Conservation (phyloP, 345 rosid species). For the Cardiospermum halicacabum region DNA sequence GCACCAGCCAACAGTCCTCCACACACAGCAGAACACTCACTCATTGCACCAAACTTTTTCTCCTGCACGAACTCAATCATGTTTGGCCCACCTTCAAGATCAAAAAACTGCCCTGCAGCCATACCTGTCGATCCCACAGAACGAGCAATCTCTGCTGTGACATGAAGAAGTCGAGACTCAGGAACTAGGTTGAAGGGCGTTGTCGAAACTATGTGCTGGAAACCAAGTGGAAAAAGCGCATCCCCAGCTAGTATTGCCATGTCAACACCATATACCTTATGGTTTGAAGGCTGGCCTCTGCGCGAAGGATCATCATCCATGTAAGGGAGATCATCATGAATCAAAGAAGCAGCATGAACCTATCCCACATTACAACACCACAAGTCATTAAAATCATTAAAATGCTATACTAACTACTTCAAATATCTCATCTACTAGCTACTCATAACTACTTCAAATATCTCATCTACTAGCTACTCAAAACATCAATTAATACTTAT, state of each 20-base stretch:
- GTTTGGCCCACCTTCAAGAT: slow-evolving; percentile 71
- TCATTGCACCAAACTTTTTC: slow-evolving; percentile 88
- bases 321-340: slow-evolving; percentile 93
- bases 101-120: slow-evolving; percentile 96
- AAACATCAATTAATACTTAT: too few relatives aligned
- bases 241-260: slow-evolving; percentile 96
- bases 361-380: slow-evolving; percentile 18
- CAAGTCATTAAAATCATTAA: too few relatives aligned
- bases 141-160: slow-evolving; percentile 87
- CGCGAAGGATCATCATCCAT: slow-evolving; percentile 88
- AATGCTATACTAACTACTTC: too few relatives aligned
- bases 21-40: slow-evolving; percentile 89
- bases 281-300: slow-evolving; percentile 90
- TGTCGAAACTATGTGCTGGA: slow-evolving; percentile 75
- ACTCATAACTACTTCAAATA: too few relatives aligned
- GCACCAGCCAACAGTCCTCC: slow-evolving; percentile 94
- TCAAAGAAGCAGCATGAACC: slow-evolving; percentile 89
- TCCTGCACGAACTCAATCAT: slow-evolving; percentile 61
- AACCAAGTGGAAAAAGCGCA: slow-evolving; percentile 92
- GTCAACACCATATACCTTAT: slow-evolving; percentile 61
- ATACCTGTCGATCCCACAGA: slow-evolving; percentile 90
- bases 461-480: too few relatives aligned
- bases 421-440: too few relatives aligned
- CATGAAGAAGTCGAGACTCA: slow-evolving; percentile 50
- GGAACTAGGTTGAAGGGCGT: slow-evolving; percentile 75